Evolutionary conservation across 2,329 filamentous ascomycete species (phyloP), one percentile per base, ranked within the genome.

Genomic region (Dothistroma pini): DNA sequence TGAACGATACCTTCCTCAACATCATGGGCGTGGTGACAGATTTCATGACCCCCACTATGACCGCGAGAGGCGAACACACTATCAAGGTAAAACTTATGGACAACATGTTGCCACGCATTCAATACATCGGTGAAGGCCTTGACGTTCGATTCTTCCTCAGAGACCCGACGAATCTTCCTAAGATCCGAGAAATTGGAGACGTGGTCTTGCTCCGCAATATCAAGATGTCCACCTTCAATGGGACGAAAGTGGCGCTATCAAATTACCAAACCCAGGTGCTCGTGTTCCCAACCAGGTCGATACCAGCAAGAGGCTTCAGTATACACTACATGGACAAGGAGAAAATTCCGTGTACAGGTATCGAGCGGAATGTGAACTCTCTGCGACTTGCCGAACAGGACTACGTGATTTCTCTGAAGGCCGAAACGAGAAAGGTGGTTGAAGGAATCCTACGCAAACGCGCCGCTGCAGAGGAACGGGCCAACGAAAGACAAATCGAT

Each of bases 11-110:
- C 65, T 68, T 72, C 59, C 78, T 87, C 64, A 88, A 79, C 74
- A 76, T 95, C 47, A 82, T 91, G 55, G 92, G 91, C 1, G 75
- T 93, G 4, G 83, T 93, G 3, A 84, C 85, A 56, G 89, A 93
- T 67, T 81, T 80, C 54, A 80, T 84, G 59, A 74, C 80, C 0
- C 83, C 85, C 0, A 79, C 78, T 0, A 59, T 72, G 11, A 86
- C 86, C 0, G 77, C 63, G 57, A 81, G 83, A 22, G 69, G 72
- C 25, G 63, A 74, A 16, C 65, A 60, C 44, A 66, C 69, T 63
- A 56, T 71, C 54, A 73, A 75, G 14, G 75, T 79, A 66, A 73
- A 66, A 22, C 64, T 81, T 11, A 71, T 76, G 57, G 79, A 81
- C 66, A 59, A 56, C 10, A 41, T 31, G n/a, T 60, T 70, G 1